Conservation (phyloP, 169 alveolate genomes). For the Cystoisospora suis region DNA sequence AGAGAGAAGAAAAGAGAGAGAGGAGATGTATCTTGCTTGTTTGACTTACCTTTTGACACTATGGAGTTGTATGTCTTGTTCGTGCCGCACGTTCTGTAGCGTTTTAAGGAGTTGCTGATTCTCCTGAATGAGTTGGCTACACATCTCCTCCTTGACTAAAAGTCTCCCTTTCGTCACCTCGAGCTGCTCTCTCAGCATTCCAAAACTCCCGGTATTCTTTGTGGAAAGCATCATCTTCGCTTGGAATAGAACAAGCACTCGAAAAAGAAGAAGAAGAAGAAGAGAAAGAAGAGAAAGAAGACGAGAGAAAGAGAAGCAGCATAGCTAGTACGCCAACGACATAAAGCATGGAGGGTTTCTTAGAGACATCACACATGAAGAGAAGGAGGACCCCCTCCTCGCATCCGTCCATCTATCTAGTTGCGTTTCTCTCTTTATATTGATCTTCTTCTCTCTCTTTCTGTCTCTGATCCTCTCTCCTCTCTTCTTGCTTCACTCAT, state of each 20-base stretch:
- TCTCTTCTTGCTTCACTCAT: neutral
- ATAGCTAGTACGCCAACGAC: no score
- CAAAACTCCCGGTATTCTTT: neutral
- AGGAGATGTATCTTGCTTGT: no score
- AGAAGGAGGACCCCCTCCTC: no score
- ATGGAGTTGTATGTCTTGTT: neutral
- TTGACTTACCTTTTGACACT: neutral
- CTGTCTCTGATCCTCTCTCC: neutral
- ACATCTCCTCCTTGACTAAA: neutral
- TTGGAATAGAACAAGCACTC: neutral
- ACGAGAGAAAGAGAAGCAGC: no score
- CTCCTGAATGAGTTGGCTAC: conserved; percentile 2
- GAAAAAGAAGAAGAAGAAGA: neutral
- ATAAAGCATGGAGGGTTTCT: no score
- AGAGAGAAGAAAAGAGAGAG: neutral
- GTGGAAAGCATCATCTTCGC: neutral
- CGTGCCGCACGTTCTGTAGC: neutral
- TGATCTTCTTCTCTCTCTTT: neutral
- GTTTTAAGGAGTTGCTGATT: neutral
- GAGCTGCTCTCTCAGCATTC: neutral
- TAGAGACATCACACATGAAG: no score
- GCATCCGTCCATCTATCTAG: no score
- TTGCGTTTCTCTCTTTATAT: neutral
- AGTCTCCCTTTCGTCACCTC: neutral
- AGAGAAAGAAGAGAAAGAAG: neutral